Evolutionary conservation across 2,329 filamentous ascomycete species (phyloP).

Genomic region (Ascochyta pisi): DNA sequence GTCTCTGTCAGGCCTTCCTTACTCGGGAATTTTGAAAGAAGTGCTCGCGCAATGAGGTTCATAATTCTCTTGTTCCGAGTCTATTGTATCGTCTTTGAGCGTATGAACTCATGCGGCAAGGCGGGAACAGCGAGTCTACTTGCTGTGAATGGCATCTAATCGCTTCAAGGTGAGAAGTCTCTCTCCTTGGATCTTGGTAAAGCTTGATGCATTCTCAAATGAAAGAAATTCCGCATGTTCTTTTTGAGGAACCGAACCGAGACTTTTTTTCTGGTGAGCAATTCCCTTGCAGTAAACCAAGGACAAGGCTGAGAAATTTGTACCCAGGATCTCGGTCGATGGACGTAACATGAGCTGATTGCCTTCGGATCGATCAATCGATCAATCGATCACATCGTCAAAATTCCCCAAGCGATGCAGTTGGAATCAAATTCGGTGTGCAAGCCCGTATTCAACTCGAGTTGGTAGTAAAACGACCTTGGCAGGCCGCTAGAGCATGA

Average conservation of each 20-base stretch:
- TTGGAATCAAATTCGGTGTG: background rate
- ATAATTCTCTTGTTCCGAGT: background rate
- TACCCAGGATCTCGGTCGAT: background rate
- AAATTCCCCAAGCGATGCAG: background rate
- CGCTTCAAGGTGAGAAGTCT: background rate
- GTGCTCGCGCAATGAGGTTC: background rate
- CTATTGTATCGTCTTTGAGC: background rate
- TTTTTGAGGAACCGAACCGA: background rate
- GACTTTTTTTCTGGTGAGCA: background rate
- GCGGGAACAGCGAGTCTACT: background rate
- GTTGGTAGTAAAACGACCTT: background rate
- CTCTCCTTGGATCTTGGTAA: background rate
- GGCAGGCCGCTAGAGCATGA: background rate
- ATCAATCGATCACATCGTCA: constrained; percentile 2
- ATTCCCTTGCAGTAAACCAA: background rate
- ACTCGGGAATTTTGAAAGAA: background rate
- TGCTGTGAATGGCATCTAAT: background rate
- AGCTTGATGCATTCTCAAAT: too few species aligned
- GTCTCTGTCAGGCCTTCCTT: background rate
- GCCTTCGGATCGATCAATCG: constrained; percentile 2
- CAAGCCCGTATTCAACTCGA: background rate
- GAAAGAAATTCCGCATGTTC: background rate
- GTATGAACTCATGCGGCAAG: background rate
- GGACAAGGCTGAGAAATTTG: background rate
- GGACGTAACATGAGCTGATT: background rate